Evolutionary conservation across 495 filamentous ascomycete genomes (phyloP).

Genomic region (Amorphotheca resinae): DNA sequence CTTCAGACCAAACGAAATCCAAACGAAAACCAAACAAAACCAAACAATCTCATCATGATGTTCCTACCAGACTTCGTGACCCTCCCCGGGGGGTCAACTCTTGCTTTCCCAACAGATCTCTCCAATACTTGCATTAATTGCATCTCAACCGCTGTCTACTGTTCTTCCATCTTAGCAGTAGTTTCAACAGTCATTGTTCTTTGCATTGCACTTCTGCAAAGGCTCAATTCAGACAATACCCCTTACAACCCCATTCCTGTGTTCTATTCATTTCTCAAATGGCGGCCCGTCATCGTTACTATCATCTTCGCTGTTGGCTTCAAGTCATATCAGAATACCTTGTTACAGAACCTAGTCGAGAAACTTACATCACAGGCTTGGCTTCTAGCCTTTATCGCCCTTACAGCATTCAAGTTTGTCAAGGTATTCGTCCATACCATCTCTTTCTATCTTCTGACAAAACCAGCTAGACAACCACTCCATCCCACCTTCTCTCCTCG

Average conservation of each 20-base stretch:
- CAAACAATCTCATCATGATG: too few relatives aligned
- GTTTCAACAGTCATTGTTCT: background rate
- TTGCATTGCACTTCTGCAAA: background rate
- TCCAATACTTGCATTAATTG: too few relatives aligned
- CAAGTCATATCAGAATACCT: background rate
- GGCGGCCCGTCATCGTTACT: background rate
- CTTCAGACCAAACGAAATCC: too few relatives aligned
- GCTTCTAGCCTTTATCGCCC: slow-evolving; percentile 3
- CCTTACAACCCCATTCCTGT: background rate
- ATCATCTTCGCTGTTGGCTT: background rate
- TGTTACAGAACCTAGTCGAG: background rate
- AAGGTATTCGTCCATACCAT: slow-evolving; percentile 34
- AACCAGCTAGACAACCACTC: slow-evolving; percentile 24
- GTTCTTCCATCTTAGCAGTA: background rate
- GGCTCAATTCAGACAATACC: background rate
- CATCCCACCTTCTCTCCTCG: slow-evolving; percentile 26
- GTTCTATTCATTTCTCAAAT: background rate
- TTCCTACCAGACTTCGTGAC: too few relatives aligned
- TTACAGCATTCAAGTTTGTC: slow-evolving; percentile 11
- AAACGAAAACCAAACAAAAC: too few relatives aligned
- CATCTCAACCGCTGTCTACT: background rate
- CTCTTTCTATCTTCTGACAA: slow-evolving; percentile 28
- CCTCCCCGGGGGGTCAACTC: too few relatives aligned
- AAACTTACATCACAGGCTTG: background rate
- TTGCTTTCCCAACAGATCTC: too few relatives aligned